These are phyloP conservation scores for Golubevia sp. DNA, from an alignment of 1,284 basidiomycete species.

Conservation along the genomic window DNA sequence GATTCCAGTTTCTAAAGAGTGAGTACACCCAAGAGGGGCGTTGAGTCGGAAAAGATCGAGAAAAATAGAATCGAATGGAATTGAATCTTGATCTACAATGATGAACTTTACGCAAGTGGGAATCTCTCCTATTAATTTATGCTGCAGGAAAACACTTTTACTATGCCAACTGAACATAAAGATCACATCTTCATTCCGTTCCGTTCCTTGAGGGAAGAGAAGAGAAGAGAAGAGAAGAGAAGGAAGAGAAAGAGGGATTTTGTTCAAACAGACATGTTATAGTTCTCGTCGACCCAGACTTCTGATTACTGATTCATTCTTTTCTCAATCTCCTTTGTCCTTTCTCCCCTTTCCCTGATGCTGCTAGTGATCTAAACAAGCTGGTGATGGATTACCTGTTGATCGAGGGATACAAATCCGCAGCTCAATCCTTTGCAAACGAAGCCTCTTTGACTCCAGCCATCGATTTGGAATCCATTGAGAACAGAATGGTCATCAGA, in stretches of 20 bases:
- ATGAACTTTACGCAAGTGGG: slow-evolving; percentile 57
- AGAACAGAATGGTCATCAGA: slow-evolving; percentile 46
- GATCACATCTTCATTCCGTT: too few relatives aligned
- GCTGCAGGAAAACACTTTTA: slow-evolving; percentile 19
- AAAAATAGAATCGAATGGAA: too few relatives aligned
- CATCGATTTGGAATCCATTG: slow-evolving; percentile 47
- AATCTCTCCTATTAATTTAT: slow-evolving; percentile 53
- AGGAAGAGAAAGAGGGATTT: too few relatives aligned
- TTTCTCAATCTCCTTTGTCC: not conserved
- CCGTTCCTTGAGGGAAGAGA: too few relatives aligned
- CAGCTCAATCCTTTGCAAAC: slow-evolving; percentile 40
- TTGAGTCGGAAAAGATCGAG: too few relatives aligned
- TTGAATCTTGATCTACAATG: too few relatives aligned
- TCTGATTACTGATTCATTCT: not conserved
- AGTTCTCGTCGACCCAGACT: too few relatives aligned
- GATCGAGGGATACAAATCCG: slow-evolving; percentile 58
- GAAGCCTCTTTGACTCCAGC: slow-evolving; percentile 44
- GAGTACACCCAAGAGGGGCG: slow-evolving; percentile 16
- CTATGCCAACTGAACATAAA: slow-evolving; percentile 31
- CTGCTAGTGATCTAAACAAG: slow-evolving; percentile 45
- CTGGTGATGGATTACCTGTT: slow-evolving; percentile 57
- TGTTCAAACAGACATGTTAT: too few relatives aligned
- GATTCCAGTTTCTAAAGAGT: slow-evolving; percentile 47
- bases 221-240: too few relatives aligned
- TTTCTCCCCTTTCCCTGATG: not conserved